Evolutionary conservation across 768 basidiomycete genomes (phyloP).

Genomic region (Daedaleopsis nitida): DNA sequence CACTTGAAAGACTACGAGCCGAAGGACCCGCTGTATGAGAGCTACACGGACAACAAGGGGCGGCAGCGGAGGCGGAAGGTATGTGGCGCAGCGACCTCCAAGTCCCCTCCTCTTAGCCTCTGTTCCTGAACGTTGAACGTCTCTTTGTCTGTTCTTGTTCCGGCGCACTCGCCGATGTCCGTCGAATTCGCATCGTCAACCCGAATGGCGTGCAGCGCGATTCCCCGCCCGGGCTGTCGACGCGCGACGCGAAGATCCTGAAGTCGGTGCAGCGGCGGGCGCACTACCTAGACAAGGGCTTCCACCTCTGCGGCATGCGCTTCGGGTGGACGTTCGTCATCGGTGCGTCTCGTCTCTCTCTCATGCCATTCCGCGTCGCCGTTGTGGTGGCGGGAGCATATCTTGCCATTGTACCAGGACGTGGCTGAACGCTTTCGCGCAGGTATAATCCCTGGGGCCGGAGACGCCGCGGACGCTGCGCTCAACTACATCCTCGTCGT

Average conservation of each 20-base stretch:
- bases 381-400: too few relatives aligned
- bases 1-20: slow-evolving; percentile 71
- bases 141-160: not conserved
- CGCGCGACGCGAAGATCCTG: slow-evolving; percentile 74
- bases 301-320: slow-evolving; percentile 74
- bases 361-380: too few relatives aligned
- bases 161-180: not conserved
- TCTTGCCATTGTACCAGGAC: too few relatives aligned
- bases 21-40: slow-evolving; percentile 74
- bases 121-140: too few relatives aligned
- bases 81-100: slow-evolving; percentile 16
- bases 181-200: too few relatives aligned
- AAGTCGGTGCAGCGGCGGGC: slow-evolving; percentile 75
- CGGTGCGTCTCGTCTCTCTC: slow-evolving; percentile 29
- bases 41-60: slow-evolving; percentile 55
- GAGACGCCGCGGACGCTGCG: slow-evolving; percentile 60
- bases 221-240: slow-evolving; percentile 73
- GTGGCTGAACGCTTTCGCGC: not conserved
- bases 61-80: slow-evolving; percentile 62
- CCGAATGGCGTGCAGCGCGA: slow-evolving; percentile 64
- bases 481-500: slow-evolving; percentile 81
- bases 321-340: slow-evolving; percentile 90
- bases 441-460: slow-evolving; percentile 70
- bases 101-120: too few relatives aligned
- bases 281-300: slow-evolving; percentile 86